A percentile compares a stretch with the other conserved stretches of the same genome.
phyloP scores from a whole-genome alignment of 2,329 filamentous ascomycete genomes.

The Cytospora paraplurivora region DNA sequence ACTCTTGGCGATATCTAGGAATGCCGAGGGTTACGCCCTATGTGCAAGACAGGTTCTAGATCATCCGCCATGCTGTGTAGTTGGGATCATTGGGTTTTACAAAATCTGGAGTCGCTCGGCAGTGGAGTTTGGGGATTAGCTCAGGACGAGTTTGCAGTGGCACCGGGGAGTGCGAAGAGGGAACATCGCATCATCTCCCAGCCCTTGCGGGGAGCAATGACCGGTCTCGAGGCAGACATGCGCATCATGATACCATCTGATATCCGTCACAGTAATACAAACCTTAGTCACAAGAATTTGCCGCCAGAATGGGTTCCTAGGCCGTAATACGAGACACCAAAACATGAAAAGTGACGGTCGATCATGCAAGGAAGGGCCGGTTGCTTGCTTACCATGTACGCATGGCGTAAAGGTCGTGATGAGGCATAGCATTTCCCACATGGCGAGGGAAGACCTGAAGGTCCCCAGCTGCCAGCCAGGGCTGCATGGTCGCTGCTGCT shows the following conservation, averaged over 20 bases:
- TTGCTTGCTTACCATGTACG: too few relatives aligned
- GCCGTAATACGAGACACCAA: background rate
- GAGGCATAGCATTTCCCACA: background rate
- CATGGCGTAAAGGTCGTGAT: background rate
- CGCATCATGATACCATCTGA: conserved; percentile 2
- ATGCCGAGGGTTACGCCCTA: background rate
- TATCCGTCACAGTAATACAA: conserved; percentile 1
- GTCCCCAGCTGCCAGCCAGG: background rate
- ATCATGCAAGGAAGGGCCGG: background rate
- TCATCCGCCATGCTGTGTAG: background rate
- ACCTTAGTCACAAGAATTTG: background rate
- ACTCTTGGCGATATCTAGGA: conserved; percentile 64
- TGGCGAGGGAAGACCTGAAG: background rate
- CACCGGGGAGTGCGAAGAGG: background rate
- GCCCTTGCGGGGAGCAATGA: background rate
- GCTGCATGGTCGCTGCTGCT: background rate
- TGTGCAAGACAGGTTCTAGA: background rate
- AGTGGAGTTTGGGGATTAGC: background rate
- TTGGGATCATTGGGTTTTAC: background rate
- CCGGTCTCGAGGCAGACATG: background rate
- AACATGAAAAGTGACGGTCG: background rate
- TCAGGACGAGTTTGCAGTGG: background rate
- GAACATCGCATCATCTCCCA: background rate
- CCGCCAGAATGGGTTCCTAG: background rate
- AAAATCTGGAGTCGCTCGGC: background rate